Conservation (phyloP, 176 grass and related monocot species). For the Puya raimondii region DNA sequence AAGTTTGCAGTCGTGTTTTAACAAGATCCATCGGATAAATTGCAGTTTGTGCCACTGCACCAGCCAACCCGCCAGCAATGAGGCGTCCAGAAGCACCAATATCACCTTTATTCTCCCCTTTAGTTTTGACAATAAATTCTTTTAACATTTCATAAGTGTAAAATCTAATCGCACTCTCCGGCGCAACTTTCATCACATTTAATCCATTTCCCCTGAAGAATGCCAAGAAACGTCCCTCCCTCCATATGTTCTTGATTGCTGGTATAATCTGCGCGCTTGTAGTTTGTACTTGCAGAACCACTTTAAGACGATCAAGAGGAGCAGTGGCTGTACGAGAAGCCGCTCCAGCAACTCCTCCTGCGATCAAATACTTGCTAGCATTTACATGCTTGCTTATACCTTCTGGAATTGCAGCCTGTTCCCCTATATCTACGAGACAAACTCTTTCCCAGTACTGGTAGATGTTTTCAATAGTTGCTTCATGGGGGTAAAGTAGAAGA, state of each 20-base stretch:
- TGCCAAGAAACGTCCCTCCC: constrained; percentile 39
- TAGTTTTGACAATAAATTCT: constrained; percentile 58
- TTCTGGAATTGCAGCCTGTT: constrained; percentile 74
- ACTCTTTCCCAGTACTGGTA: constrained; percentile 90
- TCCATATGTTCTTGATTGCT: constrained; percentile 63
- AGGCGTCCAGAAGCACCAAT: constrained; percentile 71
- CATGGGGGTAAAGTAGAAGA: constrained; percentile 83
- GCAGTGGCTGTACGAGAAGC: constrained; percentile 69
- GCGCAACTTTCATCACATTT: constrained; percentile 85
- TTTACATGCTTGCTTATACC: constrained; percentile 64
- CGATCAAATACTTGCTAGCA: constrained; percentile 75
- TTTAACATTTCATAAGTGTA: constrained; percentile 77
- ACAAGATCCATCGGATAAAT: constrained; percentile 89
- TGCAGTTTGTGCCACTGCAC: constrained; percentile 62
- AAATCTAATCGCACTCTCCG: constrained; percentile 87
- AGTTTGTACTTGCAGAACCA: constrained; percentile 77
- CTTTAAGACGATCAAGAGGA: constrained; percentile 79
- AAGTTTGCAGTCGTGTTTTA: constrained; percentile 74
- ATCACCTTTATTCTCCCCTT: constrained; percentile 48
- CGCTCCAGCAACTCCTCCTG: constrained; percentile 71
- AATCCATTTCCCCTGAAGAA: constrained; percentile 85
- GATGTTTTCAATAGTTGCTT: constrained; percentile 82
- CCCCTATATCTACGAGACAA: constrained; percentile 77
- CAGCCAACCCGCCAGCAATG: constrained; percentile 70
- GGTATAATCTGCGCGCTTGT: constrained; percentile 21